phyloP scores from a whole-genome alignment of 2,329 filamentous ascomycete species.

The Niveomyces coronatus region DNA sequence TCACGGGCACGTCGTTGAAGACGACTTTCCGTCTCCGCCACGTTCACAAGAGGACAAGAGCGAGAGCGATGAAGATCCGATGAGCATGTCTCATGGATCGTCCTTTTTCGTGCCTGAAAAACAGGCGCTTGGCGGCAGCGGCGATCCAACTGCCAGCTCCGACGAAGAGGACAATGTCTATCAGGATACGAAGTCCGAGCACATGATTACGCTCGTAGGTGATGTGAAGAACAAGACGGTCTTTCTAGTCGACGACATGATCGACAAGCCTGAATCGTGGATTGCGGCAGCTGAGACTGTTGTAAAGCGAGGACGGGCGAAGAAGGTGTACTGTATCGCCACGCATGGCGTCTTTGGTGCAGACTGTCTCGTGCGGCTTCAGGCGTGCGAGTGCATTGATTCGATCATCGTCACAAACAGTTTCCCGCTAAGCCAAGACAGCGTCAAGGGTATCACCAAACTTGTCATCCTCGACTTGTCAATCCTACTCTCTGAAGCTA shows the following conservation, averaged over 20 bases:
- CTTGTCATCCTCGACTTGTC: conserved; percentile 84
- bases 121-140: conserved; percentile 67
- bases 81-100: conserved; percentile 70
- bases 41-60: conserved; percentile 61
- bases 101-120: conserved; percentile 63
- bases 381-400: conserved; percentile 88
- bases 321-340: conserved; percentile 94
- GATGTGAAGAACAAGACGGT: conserved; percentile 83
- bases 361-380: conserved; percentile 80
- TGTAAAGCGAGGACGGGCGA: conserved; percentile 82
- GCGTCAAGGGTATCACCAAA: conserved; percentile 63
- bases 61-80: conserved; percentile 64
- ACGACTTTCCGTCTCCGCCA: conserved; percentile 75
- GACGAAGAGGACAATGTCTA: conserved; percentile 93
- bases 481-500: conserved; percentile 79
- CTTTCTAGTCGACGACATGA: conserved; percentile 97
- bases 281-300: conserved; percentile 95
- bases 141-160: conserved; percentile 70
- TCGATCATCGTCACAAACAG: conserved; percentile 94
- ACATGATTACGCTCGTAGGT: conserved; percentile 94
- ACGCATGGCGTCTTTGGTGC: conserved; percentile 92
- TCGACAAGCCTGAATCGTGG: conserved; percentile 94
- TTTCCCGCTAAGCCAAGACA: conserved; percentile 76
- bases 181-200: conserved; percentile 70
- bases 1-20: conserved; percentile 90